Conservation (phyloP, 2,329 filamentous ascomycete species). For the Rosellinia necatrix region DNA sequence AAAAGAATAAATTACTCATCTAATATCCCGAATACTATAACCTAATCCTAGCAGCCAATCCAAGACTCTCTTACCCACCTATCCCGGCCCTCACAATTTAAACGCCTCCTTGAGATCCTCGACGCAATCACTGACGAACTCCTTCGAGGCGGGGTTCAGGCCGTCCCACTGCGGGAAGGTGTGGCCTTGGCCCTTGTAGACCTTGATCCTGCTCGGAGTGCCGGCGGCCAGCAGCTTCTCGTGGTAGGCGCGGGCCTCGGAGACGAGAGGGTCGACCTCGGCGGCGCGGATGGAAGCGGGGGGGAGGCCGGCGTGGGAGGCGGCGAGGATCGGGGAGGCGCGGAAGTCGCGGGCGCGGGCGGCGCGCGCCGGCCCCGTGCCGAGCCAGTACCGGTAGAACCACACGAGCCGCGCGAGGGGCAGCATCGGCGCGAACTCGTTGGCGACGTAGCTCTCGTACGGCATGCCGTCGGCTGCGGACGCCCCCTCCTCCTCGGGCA, state of each 20-base stretch:
- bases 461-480: constrained; percentile 34
- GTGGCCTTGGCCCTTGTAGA: constrained; percentile 45
- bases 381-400: constrained; percentile 46
- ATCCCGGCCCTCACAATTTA: constrained; percentile 6
- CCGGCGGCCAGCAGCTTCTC: constrained; percentile 40
- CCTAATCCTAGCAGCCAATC: neutral
- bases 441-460: constrained; percentile 41
- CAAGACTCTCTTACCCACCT: neutral
- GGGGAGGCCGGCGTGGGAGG: constrained; percentile 41
- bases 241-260: constrained; percentile 42
- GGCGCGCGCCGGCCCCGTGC: constrained; percentile 37
- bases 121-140: constrained; percentile 41
- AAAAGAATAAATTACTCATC: too few species aligned
- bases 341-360: constrained; percentile 38
- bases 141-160: constrained; percentile 39
- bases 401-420: constrained; percentile 42
- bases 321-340: constrained; percentile 43
- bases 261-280: constrained; percentile 42
- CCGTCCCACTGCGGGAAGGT: constrained; percentile 45
- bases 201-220: constrained; percentile 40
- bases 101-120: constrained; percentile 38
- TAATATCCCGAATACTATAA: too few species aligned
- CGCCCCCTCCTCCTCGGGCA: constrained; percentile 42
- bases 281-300: constrained; percentile 43
- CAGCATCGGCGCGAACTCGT: constrained; percentile 43